Evolutionary conservation across 768 basidiomycete species (phyloP), one percentile per base, ranked within the genome.

Genomic region (Amanita jacksonii): DNA sequence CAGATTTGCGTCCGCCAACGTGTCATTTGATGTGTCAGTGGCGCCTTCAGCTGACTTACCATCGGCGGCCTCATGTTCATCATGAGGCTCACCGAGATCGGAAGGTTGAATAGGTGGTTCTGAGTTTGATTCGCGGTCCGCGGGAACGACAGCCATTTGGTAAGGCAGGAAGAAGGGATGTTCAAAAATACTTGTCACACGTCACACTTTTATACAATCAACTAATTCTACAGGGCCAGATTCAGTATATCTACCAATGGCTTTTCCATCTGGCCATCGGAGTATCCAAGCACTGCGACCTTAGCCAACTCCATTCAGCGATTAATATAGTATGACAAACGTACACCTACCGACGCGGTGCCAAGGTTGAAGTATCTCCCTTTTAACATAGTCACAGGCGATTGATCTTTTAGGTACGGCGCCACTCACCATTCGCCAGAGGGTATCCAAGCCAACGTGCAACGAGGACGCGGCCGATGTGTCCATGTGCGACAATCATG

Each of bases 401-500:
- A 8, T 16, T 20, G n/a, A n/a, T 4, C 8, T 10, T 27, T 38
- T 19, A 13, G 3, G 9, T 22, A 18, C 8, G 6, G 37, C 10
- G 10, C 12, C 39, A 54, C 64, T 9, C 62, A 77, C 79, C 81
- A 28, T 76, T 61, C 8, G 60, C 59, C 18, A 88, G 65, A 3
- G 79, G 77, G 53, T 87, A 76, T 19, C 72, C 62, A 49, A 85
- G 76, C 90, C 90, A 94, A 37, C 90, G 81, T 10, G 87, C 68
- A 42, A 92, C 83, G 52, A 90, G 67, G 37, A 75, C 73, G 31
- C 85, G 76, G 43, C 74, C 86, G 59, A 85, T 80, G 61, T 91
- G 85, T 1, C 85, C 91, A 60, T 97, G 93, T 1, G 90, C 87
- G 48, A 97, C 78, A 54, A 98, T 83, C 47, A 93, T 72, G 8